These are phyloP conservation scores for Gonapodya prolifera DNA, from an alignment of 192 early-diverging fungal species.

Conservation along the genomic window DNA sequence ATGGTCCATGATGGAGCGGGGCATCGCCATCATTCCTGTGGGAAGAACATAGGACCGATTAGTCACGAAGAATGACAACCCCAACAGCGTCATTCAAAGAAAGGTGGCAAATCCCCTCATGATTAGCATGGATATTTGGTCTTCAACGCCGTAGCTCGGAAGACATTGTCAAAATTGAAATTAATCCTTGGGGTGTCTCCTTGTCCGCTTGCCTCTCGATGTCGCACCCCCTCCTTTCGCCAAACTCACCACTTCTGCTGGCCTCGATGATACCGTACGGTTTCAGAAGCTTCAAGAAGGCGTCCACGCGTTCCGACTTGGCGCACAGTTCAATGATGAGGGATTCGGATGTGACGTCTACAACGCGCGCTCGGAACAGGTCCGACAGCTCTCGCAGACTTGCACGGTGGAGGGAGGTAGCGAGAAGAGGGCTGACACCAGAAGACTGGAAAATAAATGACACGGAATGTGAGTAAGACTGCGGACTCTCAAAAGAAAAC, in stretches of 20 bases:
- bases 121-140: not conserved
- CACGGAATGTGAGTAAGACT: not conserved
- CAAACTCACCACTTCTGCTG: conserved; percentile 60
- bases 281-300: conserved; percentile 83
- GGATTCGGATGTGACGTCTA: conserved; percentile 74
- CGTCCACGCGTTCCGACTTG: conserved; percentile 74
- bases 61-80: not conserved
- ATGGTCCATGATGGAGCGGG: conserved; percentile 72
- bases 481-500: too few species aligned
- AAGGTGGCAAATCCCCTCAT: not conserved
- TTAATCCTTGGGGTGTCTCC: not conserved
- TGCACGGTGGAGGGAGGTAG: conserved; percentile 52
- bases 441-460: not conserved
- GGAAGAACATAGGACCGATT: not conserved
- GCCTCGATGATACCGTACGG: conserved; percentile 95
- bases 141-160: not conserved
- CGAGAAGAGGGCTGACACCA: conserved; percentile 29
- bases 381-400: conserved; percentile 69
- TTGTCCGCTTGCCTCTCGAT: not conserved
- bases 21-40: conserved; percentile 89
- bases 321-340: conserved; percentile 80
- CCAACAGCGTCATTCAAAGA: too few species aligned
- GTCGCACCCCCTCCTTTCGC: not conserved
- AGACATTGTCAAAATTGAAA: not conserved
- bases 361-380: conserved; percentile 74